Conservation (phyloP, 2,329 filamentous ascomycete species). For the Diaporthe vexans region DNA sequence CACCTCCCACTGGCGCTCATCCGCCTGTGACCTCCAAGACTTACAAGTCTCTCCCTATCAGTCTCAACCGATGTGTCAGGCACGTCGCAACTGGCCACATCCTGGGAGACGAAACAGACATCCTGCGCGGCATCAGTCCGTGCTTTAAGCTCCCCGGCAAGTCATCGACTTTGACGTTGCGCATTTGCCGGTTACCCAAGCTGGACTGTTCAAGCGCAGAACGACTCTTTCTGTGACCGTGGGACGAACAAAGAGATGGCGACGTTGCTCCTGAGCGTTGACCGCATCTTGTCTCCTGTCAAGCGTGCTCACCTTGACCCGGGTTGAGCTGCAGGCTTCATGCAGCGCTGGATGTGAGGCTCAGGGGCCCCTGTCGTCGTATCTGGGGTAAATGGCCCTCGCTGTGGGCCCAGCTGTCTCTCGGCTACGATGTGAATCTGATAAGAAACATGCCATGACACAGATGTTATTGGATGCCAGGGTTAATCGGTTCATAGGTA, state of each 20-base stretch:
- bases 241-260: conserved; percentile 9
- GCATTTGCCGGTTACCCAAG: conserved; percentile 17
- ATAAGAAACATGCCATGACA: conserved; percentile 31
- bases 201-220: neutral
- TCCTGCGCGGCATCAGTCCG: conserved; percentile 29
- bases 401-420: conserved; percentile 20
- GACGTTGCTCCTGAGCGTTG: neutral
- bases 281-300: neutral
- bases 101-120: conserved; percentile 38
- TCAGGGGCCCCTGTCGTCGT: conserved; percentile 27
- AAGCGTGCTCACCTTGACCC: neutral
- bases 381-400: conserved; percentile 28
- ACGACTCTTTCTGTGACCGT: neutral
- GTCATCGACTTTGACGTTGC: neutral
- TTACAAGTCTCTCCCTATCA: conserved; percentile 30
- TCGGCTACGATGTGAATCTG: conserved; percentile 29
- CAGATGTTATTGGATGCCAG: conserved; percentile 11
- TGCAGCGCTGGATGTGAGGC: conserved; percentile 31
- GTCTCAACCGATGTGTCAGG: conserved; percentile 18
- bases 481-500: neutral
- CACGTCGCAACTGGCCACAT: conserved; percentile 32
- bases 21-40: neutral
- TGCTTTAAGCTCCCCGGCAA: conserved; percentile 33
- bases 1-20: neutral
- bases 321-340: conserved; percentile 31